phyloP scores from a whole-genome alignment of 345 rosid genomes.

The Dimocarpus longan region DNA sequence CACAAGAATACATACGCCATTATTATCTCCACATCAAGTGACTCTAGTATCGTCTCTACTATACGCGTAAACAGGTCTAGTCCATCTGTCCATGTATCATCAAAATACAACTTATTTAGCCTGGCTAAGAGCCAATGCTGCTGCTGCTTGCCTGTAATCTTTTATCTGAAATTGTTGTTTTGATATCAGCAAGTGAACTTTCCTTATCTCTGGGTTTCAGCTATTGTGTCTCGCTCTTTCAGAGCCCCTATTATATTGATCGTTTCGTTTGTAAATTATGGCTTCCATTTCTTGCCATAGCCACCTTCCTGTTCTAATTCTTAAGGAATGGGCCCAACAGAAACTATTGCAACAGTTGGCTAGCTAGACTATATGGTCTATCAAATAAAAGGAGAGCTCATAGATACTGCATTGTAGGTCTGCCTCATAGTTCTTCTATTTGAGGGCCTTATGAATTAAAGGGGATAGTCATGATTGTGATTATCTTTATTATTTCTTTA shows the following conservation, averaged over 20 bases:
- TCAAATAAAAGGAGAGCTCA: not conserved
- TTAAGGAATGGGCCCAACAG: no score
- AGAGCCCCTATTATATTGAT: not conserved
- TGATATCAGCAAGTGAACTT: not conserved
- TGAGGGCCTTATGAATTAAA: not conserved
- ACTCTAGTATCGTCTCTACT: not conserved
- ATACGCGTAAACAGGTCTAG: no score
- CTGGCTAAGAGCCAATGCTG: not conserved
- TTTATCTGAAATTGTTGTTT: not conserved
- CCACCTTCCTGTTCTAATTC: no score
- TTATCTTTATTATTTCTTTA: not conserved
- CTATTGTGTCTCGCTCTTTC: no score
- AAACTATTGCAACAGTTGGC: no score
- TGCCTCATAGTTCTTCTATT: not conserved
- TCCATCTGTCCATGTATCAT: no score
- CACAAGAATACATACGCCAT: not conserved
- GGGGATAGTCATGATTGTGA: not conserved
- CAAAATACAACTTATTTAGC: not conserved
- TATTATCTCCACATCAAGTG: not conserved
- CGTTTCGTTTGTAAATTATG: no score
- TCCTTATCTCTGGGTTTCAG: not conserved
- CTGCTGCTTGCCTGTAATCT: not conserved
- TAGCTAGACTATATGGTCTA: no score
- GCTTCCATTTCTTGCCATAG: no score
- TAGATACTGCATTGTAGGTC: not conserved